Base-by-base conservation (phyloP, 1,284 basidiomycete genomes). In the Marasmius fiardii region DNA sequence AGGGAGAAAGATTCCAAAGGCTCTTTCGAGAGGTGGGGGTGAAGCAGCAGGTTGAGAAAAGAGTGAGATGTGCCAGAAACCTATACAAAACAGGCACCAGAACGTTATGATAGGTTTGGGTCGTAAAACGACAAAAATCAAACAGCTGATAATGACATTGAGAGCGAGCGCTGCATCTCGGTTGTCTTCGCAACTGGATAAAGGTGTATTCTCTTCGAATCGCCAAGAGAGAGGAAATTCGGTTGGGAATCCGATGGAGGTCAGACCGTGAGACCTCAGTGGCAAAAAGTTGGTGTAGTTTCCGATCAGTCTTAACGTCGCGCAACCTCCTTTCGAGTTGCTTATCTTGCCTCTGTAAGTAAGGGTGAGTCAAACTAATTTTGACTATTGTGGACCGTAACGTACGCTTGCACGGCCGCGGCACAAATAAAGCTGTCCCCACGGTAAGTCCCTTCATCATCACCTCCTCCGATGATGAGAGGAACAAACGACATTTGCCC, bases 351-450 rank as follows among this genome's bases (percentile, higher is more conserved):
- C 92, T 23, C 91, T 92, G 65, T 28, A 49, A 55, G 50, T 34
- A 20, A 34, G 49, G 47, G n/a, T n/a, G n/a, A n/a, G n/a, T n/a
- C n/a, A 18, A 34, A 50, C n/a, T 51, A 53, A 47, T 43, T 20
- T 18, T 41, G 39, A 20, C 11, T n/a, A n/a, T 10, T 56, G 10
- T 49, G 50, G 33, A 57, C 35, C 10, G 11, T 2, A 78, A n/a
- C 84, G 71, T 64, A 91, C 88, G 85, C 81, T 74, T 92, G 91
- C 34, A 88, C 78, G n/a, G 92, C 92, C 43, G 92, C 85, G 35
- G 91, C 83, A 67, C 93, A 95, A 34, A 95, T 81, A 67, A 94
- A 95, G 51, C 79, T 86, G 67, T 95, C 93, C 1, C 85, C 91
- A 63, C 93, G 78, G 64, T 94, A 95, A 2, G 90, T 92, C 26